Base-by-base conservation (phyloP, 495 filamentous ascomycete genomes). In the Tuber melanosporum region DNA sequence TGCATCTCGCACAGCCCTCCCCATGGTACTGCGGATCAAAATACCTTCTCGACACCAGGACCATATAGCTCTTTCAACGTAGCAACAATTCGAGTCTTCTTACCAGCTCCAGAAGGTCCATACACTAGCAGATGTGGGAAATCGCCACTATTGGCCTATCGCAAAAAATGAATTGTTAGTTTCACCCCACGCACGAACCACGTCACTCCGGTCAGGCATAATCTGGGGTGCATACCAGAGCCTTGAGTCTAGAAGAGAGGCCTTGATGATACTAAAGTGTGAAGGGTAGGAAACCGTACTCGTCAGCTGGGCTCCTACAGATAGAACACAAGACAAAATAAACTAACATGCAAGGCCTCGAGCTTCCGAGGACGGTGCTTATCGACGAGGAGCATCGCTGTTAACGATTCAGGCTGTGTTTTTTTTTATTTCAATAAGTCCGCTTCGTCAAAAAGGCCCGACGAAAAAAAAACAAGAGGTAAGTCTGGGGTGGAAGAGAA, bases 71-170 rank as follows among this genome's bases (percentile, higher is more conserved):
- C 94, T 83, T 95, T 95, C 5, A 98, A 86, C 1, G 94, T 98
- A 12, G 95, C 93, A 17, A 97, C 92, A 75, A 98, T 94, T 39
- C 95, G 92, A 7, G 95, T 99, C 84, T 99, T 99, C 84, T 99
- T 99, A 71, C 95, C 95, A 1, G 95, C 95, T 36, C 95, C 95
- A 0, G 94, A 97, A 2, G 95, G 95, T 3, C 95, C 95, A 83
- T 98, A 98, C 75, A 99, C 91, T 77, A 99, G 91, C 49, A 98
- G 90, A 84, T 99, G 96, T 74, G 95, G 95, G 82, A 99, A 98
- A 84, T 99, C 95, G 76, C 94, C 94, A 85, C 91, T 94, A 90
- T 97, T 93, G 12, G 95, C 95, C 94, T 98, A 79, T 26, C 49
- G 73, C 49, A 73, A 36, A 66, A 14, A 66, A 32, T 66, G 7